These are phyloP conservation scores for Talaromyces albobiverticillius DNA, from an alignment of 2,329 filamentous ascomycete genomes.

Conservation along the genomic window DNA sequence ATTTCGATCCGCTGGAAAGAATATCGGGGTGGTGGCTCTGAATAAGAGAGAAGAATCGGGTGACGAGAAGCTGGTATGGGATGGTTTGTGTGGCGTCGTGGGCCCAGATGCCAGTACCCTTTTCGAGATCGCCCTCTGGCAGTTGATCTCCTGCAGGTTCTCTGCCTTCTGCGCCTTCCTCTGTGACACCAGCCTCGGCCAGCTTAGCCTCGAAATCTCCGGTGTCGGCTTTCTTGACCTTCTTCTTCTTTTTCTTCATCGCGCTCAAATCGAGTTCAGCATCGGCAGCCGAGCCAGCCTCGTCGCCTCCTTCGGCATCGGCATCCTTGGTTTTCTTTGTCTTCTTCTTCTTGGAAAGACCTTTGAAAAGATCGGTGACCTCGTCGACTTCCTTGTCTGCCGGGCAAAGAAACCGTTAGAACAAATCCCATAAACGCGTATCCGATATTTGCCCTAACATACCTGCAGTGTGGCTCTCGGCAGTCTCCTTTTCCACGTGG, in stretches of 20 bases:
- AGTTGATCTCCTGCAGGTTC: conserved; percentile 54
- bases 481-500: conserved; percentile 71
- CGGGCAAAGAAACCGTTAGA: too few species aligned
- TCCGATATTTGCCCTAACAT: too few species aligned
- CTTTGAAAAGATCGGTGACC: conserved; percentile 65
- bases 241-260: conserved; percentile 87
- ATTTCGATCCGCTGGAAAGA: conserved; percentile 81
- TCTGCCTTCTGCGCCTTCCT: conserved; percentile 58
- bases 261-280: conserved; percentile 64
- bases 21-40: conserved; percentile 97
- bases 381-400: conserved; percentile 61
- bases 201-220: conserved; percentile 68
- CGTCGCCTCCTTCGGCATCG: conserved; percentile 49
- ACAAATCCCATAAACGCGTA: neutral
- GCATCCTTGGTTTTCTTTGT: conserved; percentile 54
- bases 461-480: conserved; percentile 73
- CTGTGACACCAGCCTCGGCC: conserved; percentile 57
- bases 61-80: conserved; percentile 79
- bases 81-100: conserved; percentile 77
- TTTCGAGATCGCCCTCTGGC: conserved; percentile 72
- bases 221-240: conserved; percentile 57
- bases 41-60: conserved; percentile 90
- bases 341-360: conserved; percentile 74
- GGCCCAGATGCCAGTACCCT: conserved; percentile 85
- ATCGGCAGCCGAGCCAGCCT: conserved; percentile 48